Evolutionary conservation across 305 asterid species (phyloP), one percentile per base, ranked within the genome.

Genomic region (Ilex paraguariensis): DNA sequence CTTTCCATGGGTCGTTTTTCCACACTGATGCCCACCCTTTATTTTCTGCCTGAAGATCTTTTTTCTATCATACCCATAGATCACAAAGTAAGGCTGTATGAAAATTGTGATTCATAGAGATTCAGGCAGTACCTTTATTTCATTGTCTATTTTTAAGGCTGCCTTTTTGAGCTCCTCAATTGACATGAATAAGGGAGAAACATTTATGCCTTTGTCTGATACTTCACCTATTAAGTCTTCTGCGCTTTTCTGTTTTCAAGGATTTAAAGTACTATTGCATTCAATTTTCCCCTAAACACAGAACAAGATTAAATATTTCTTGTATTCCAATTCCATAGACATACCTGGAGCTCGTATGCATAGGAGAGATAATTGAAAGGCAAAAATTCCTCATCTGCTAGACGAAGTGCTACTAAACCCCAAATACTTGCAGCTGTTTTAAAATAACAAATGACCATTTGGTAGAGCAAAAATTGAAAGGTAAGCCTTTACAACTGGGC

Each of bases 381-480:
- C 66, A 91, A 70, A 67, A 86, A 7, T 66, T 83, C 84, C n/a
- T 80, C 81, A 17, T 91, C 98, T 31, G 98, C 95, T 58, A 88
- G 94, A 81, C 69, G 80, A 65, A 91, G 91, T 62, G 95, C 96
- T 31, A 88, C 73, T 52, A 85, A 71, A 45, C 96, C 97, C 96
- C 94, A 87, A 36, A 88, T 50, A 73, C 87, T 91, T 64, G 97
- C 78, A 75, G 77, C 96, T 90, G 83, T 62, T 68, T 69, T 72
- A 54, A 71, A 61, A 70, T 56, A 59, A 36, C 9, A 4, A 36
- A 36, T 36, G 42, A 36, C 42, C 42, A 2, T 36, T 4, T 8
- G 42, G 7, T 36, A 36, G 9, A 36, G 9, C 42, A 36, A 5
- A 36, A 36, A 36, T 36, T 36, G 42, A 36, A 5, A 4, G 42